Evolutionary conservation across 169 alveolate species (phyloP).

Genomic region (Sarcocystis neurona): DNA sequence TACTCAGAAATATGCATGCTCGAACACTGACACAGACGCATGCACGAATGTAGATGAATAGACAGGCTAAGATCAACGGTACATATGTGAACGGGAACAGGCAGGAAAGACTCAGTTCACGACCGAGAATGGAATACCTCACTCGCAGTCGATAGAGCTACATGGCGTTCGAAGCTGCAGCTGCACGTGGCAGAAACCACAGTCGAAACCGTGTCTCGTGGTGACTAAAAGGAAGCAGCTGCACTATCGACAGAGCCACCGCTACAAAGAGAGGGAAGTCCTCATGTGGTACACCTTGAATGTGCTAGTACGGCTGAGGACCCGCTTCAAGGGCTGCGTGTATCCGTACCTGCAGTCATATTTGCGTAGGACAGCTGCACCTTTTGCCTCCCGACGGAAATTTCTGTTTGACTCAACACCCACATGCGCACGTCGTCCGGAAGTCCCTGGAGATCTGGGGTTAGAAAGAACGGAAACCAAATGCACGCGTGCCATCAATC

Average conservation of each 20-base stretch:
- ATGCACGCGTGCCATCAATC: not conserved
- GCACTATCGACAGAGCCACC: not conserved
- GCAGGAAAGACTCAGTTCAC: too few relatives aligned
- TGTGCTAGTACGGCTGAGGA: not conserved
- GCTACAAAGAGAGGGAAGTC: not conserved
- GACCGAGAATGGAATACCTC: too few relatives aligned
- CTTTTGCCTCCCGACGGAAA: not conserved
- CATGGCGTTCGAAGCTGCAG: not conserved
- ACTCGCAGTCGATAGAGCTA: too few relatives aligned
- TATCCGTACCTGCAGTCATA: conserved; percentile 12
- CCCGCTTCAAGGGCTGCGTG: not conserved
- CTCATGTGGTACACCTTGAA: too few relatives aligned
- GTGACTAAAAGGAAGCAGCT: not conserved
- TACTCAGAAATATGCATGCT: too few relatives aligned
- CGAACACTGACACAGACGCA: too few relatives aligned
- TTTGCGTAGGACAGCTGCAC: not conserved
- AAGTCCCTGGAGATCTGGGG: not conserved
- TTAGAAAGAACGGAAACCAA: not conserved
- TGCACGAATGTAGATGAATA: too few relatives aligned
- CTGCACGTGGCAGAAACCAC: not conserved
- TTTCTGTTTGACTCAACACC: not conserved
- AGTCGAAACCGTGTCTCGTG: not conserved
- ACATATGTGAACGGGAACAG: too few relatives aligned
- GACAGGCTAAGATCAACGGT: too few relatives aligned
- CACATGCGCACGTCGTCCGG: not conserved